phyloP scores from a whole-genome alignment of 768 basidiomycete species.

The Mycena filopes region DNA sequence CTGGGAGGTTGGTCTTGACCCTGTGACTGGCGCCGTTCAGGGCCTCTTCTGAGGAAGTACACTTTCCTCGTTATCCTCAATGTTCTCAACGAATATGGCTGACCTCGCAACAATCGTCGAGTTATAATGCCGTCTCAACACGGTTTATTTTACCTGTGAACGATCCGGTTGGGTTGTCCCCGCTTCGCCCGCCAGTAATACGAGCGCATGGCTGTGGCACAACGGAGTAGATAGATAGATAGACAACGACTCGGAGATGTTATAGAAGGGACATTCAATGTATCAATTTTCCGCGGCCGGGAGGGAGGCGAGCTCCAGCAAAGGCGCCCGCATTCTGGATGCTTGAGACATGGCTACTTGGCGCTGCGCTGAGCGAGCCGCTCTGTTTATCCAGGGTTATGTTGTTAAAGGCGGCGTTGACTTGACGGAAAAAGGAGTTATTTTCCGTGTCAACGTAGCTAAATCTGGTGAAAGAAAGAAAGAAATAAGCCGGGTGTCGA shows the following conservation, averaged over 20 bases:
- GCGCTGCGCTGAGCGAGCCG: constrained; percentile 53
- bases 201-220: neutral
- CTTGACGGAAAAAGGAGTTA: constrained; percentile 70
- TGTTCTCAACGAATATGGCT: constrained; percentile 40
- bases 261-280: neutral
- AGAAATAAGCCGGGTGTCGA: neutral
- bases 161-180: constrained; percentile 17
- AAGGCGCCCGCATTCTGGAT: constrained; percentile 4
- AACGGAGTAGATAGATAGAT: constrained; percentile 20
- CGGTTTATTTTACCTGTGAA: constrained; percentile 22
- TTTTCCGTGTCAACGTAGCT: constrained; percentile 65
- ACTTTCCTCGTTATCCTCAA: neutral
- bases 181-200: neutral
- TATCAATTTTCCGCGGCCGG: constrained; percentile 17
- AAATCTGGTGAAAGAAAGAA: constrained; percentile 46
- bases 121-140: constrained; percentile 35
- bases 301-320: constrained; percentile 28
- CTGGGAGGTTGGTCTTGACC: constrained; percentile 90
- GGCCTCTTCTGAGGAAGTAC: constrained; percentile 77
- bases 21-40: constrained; percentile 81
- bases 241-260: neutral
- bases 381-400: constrained; percentile 69
- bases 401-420: constrained; percentile 68
- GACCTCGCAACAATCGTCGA: constrained; percentile 18
- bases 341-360: neutral